Conservation (phyloP, 441 rosid genomes). For the Kokia cookei region DNA sequence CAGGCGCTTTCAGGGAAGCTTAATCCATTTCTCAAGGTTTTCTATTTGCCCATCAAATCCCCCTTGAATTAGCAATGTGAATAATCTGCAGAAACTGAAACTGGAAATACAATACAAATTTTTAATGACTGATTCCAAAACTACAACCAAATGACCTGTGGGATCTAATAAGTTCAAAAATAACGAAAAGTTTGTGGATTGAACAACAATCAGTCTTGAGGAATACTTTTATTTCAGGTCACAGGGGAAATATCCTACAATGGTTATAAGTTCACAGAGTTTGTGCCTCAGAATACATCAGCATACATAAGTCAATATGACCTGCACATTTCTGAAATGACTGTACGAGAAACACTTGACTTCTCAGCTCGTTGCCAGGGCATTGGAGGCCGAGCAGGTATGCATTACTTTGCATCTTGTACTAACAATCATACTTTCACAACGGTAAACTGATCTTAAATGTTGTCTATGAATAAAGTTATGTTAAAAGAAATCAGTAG, state of each 20-base stretch:
- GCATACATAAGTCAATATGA: slow-evolving; percentile 29
- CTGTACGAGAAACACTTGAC: slow-evolving; percentile 36
- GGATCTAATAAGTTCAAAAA: background rate
- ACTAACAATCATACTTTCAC: background rate
- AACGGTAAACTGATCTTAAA: background rate
- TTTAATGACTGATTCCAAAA: background rate
- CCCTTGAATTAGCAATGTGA: background rate
- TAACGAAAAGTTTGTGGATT: background rate
- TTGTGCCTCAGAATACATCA: slow-evolving; percentile 14
- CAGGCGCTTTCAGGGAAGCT: slow-evolving; percentile 35
- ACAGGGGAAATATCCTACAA: slow-evolving; percentile 43
- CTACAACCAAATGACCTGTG: background rate
- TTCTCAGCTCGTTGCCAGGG: slow-evolving; percentile 25
- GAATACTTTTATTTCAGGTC: background rate
- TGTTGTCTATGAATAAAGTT: background rate
- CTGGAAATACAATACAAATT: background rate
- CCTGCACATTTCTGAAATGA: slow-evolving; percentile 59
- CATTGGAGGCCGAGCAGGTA: slow-evolving; percentile 10
- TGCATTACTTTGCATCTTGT: background rate
- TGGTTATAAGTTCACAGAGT: slow-evolving; percentile 44
- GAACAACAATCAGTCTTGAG: background rate
- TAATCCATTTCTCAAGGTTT: slow-evolving; percentile 32
- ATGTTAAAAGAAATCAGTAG: slow-evolving; percentile 35
- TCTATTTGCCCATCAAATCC: background rate
- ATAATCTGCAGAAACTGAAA: background rate